Conservation (phyloP, 208 protist genomes). For the Acanthamoeba culbertsoni region DNA sequence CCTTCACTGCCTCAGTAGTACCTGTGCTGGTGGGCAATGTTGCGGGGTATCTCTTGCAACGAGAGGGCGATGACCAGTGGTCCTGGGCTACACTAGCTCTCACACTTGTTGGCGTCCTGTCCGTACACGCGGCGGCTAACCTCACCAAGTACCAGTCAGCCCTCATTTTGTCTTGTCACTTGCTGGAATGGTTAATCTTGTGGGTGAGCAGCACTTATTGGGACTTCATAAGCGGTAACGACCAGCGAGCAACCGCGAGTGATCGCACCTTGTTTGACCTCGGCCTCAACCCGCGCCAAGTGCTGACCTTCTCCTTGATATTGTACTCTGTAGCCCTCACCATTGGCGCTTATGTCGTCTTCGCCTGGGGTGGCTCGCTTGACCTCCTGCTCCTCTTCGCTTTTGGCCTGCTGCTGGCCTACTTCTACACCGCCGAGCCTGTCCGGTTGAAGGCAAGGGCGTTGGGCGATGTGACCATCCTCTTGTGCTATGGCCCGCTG, state of each 20-base stretch:
- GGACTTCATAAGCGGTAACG: constrained; percentile 29
- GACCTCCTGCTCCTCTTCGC: not conserved
- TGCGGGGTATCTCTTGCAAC: not conserved
- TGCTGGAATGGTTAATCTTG: not conserved
- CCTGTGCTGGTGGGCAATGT: not conserved
- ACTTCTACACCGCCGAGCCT: constrained; percentile 21
- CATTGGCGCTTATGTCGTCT: not conserved
- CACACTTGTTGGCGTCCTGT: not conserved
- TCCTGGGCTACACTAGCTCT: not conserved
- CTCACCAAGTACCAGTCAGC: constrained; percentile 14
- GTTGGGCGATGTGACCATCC: constrained; percentile 17
- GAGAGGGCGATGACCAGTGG: not conserved
- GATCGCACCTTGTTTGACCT: constrained; percentile 30
- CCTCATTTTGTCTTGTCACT: not conserved
- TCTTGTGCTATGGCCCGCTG: constrained; percentile 20
- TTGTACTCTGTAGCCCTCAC: not conserved
- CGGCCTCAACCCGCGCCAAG: not conserved
- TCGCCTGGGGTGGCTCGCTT: not conserved
- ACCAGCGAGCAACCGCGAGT: not conserved
- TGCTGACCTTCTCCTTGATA: not conserved
- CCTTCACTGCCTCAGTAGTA: constrained; percentile 2
- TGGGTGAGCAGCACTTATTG: not conserved
- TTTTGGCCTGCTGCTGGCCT: constrained; percentile 1
- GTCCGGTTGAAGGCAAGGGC: not conserved
- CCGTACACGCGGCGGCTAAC: constrained; percentile 14